These are phyloP conservation scores for Fraxinus paxiana DNA, from an alignment of 305 asterid species.

Conservation along the genomic window DNA sequence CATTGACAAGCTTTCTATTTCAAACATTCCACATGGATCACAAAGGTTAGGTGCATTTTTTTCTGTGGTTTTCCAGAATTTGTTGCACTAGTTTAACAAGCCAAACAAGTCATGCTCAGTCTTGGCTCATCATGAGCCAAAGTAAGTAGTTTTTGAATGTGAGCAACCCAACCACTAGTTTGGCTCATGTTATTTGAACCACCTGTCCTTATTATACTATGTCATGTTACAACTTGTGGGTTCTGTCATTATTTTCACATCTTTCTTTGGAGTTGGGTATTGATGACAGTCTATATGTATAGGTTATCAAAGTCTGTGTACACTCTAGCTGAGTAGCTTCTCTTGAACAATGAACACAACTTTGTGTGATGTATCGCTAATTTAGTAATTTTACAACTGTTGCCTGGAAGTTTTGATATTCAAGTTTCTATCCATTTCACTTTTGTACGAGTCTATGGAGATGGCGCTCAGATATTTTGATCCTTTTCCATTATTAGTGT, in stretches of 20 bases:
- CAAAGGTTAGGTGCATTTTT: slow-evolving; percentile 48
- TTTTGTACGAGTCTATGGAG: not conserved
- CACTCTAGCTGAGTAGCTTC: not conserved
- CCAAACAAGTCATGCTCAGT: not conserved
- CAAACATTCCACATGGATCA: slow-evolving; percentile 73
- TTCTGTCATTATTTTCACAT: not conserved
- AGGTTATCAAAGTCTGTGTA: not conserved
- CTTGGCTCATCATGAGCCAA: not conserved
- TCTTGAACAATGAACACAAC: not conserved
- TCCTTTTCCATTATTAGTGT: not conserved
- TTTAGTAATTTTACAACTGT: not conserved
- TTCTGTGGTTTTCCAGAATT: slow-evolving; percentile 1
- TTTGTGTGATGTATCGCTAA: not conserved
- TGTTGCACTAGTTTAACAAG: not conserved
- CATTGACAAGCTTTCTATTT: slow-evolving; percentile 89
- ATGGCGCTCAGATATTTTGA: not conserved
- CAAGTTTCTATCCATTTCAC: not conserved
- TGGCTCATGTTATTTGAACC: slow-evolving; percentile 2
- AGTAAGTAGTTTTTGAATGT: not conserved
- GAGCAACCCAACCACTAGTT: not conserved
- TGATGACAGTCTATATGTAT: not conserved
- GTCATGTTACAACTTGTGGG: not conserved
- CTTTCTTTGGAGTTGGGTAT: not conserved
- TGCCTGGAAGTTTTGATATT: not conserved
- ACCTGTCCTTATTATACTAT: not conserved